Percentiles rank a stretch among this genome's conserved stretches.
Evolutionary conservation across 352 stramenopile species (phyloP).

Genomic region (Phytophthora pinifolia): DNA sequence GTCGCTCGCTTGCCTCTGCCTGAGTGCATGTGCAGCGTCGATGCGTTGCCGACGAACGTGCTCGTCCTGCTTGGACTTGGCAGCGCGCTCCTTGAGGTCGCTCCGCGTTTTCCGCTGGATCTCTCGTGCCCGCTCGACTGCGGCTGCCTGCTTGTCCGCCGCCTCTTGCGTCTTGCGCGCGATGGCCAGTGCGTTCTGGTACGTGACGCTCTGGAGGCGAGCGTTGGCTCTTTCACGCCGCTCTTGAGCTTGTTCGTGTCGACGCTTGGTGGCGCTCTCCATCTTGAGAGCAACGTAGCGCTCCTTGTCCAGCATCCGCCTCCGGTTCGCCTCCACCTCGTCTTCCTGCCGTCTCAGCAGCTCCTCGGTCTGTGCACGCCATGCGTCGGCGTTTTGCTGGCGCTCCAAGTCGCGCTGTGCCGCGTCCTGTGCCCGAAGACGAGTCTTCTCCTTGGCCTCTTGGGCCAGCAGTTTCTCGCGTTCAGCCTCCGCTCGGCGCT

Average conservation of each 20-base stretch:
- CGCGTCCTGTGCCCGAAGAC: slow-evolving; percentile 42
- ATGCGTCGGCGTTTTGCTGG: slow-evolving; percentile 69
- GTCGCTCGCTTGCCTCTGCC: slow-evolving; percentile 37
- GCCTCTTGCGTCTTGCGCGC: slow-evolving; percentile 67
- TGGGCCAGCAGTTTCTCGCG: slow-evolving; percentile 47
- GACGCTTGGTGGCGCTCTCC: slow-evolving; percentile 44
- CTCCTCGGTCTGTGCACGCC: slow-evolving; percentile 57
- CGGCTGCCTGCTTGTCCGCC: slow-evolving; percentile 55
- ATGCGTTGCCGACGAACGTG: slow-evolving; percentile 63
- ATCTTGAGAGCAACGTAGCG: slow-evolving; percentile 60
- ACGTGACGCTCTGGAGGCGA: slow-evolving; percentile 52
- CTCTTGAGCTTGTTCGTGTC: slow-evolving; percentile 57
- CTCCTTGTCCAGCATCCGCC: slow-evolving; percentile 69
- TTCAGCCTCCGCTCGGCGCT: slow-evolving; percentile 45
- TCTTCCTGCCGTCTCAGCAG: slow-evolving; percentile 72
- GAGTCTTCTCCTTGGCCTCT: slow-evolving; percentile 39
- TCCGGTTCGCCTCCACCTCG: slow-evolving; percentile 41
- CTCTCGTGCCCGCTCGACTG: slow-evolving; percentile 48
- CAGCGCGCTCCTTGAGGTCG: slow-evolving; percentile 59
- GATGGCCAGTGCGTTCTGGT: slow-evolving; percentile 61
- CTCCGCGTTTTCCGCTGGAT: slow-evolving; percentile 59
- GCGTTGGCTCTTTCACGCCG: slow-evolving; percentile 52
- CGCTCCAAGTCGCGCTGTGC: slow-evolving; percentile 54
- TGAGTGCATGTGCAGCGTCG: slow-evolving; percentile 46
- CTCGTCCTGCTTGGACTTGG: slow-evolving; percentile 69